Evolutionary conservation across 164 flowering plant species (phyloP).

Genomic region (Magnolia officinalis): DNA sequence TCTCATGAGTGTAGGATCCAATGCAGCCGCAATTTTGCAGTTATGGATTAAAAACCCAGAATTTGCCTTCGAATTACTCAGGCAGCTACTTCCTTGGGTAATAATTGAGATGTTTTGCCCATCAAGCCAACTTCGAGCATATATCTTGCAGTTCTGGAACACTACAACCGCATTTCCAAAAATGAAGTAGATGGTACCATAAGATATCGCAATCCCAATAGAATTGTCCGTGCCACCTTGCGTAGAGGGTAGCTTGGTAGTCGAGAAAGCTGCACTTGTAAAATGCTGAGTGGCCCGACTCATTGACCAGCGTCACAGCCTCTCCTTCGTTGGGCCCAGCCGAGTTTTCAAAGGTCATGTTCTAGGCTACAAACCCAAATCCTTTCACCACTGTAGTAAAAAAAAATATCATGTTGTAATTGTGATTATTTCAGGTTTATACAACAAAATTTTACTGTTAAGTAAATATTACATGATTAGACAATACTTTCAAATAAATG

Average conservation of each 20-base stretch:
- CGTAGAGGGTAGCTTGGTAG: constrained; percentile 13
- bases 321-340: constrained; percentile 19
- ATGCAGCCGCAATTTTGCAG: constrained; percentile 1
- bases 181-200: constrained; percentile 40
- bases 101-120: constrained; percentile 15
- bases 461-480: too few species aligned
- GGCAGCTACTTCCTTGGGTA: constrained; percentile 18
- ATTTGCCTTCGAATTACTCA: constrained; percentile 4
- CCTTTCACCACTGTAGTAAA: constrained; percentile 14
- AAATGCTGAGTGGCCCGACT: constrained; percentile 16
- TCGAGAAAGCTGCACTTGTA: constrained; percentile 19
- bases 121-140: constrained; percentile 10
- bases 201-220: constrained; percentile 20
- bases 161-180: constrained; percentile 37
- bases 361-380: constrained; percentile 19
- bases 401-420: too few species aligned
- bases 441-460: too few species aligned
- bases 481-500: too few species aligned
- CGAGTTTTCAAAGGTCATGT: constrained; percentile 21
- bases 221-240: constrained; percentile 17
- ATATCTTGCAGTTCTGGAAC: constrained; percentile 24
- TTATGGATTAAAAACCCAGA: constrained; percentile 18
- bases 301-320: constrained; percentile 15
- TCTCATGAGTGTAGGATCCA: constrained; percentile 7
- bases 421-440: too few species aligned